Base-by-base conservation (phyloP, 1,284 basidiomycete species). In the Cryptococcus sp. region DNA sequence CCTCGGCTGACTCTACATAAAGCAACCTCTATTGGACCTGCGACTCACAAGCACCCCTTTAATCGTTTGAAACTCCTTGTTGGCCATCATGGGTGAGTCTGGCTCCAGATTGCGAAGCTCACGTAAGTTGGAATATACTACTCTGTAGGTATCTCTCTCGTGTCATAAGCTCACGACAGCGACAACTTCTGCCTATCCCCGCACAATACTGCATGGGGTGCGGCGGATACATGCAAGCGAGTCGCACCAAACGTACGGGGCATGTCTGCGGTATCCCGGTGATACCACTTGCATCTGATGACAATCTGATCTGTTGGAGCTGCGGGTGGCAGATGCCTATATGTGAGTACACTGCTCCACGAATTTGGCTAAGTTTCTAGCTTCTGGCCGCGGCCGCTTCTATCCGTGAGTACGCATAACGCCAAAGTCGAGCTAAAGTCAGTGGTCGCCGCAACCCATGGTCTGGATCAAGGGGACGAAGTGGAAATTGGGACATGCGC, bases 231-330 rank as follows among this genome's bases (percentile, higher is more conserved):
- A 17, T 66, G 15, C 57, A 66, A 57, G 63, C 50, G 2, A 20
- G 23, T 25, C 56, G 50, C 19, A 61, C 59, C 7, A 47, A 50
- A 3, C 45, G 67, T 38, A 71, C 64, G 3, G 62, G 53, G 7
- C 67, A 71, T 50, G 0, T 71, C 8, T 71, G 69, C 42, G 69
- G 69, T 0, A 60, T 71, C 15, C 67, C 69, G 0, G 6, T 71
- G 3, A 15, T 69, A 0, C 64, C 64, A 1, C 56, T 71, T n/a
- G 15, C 23, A 5, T 56, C 67, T 8, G 56, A 65, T 8, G 40
- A 64, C 20, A 44, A 65, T 38, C 7, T 66, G 22, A 50, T 57
- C 3, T 71, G 69, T 53, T 61, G 63, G 59, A 47, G 17, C 17
- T 71, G 69, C 49, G 67, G 67, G 3, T 68, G 53, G 50, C 54